Base-by-base conservation (phyloP, 495 filamentous ascomycete species). In the Penicillium riverlandense region DNA sequence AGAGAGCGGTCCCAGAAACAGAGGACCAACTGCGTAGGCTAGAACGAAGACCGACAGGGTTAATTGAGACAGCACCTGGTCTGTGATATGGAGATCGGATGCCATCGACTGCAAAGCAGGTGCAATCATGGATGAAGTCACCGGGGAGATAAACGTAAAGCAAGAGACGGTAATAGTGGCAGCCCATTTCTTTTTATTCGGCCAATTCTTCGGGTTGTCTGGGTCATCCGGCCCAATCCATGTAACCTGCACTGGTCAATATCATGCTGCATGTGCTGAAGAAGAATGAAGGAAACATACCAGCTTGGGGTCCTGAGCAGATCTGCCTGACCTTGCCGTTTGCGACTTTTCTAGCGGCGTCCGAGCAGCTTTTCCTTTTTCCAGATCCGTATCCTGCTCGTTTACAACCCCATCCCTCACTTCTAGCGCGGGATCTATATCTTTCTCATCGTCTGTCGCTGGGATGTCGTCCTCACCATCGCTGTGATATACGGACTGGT, bases 61-160 rank as follows among this genome's bases (percentile, higher is more conserved):
- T 31, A 90, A 62, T 22, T 80, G 70, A 12, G 67, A 68, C 38
- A 79, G 61, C 14, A 83, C 66, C 48, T 69, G 49, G 29, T 73
- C 72, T 0, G 60, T 68, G 31, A 90, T 83, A 12, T 75, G 50
- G 28, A 91, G 70, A 10, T 90, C 84, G 2, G 53, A 47, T 34
- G 70, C 64, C 30, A 89, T 75, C 0, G 69, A 48, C 7, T 55
- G 47, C 7, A 88, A 55, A 0, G 80, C 80, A 0, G 88, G 88
- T 0, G 86, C 82, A 6, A 90, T 76, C 75, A 91, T 88, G 9
- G 80, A 80, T 4, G 78, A 83, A 1, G 79, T 78, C 9, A 83
- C 72, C 0, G 86, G 84, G 0, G 85, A 86, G 43, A 91, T 84
- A 47, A 90, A 79, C 0, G 83, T 88, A 58, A 82, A 84, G 12